Conservation (phyloP, 2,329 filamentous ascomycete genomes). For the Trichophyton benhamiae region DNA sequence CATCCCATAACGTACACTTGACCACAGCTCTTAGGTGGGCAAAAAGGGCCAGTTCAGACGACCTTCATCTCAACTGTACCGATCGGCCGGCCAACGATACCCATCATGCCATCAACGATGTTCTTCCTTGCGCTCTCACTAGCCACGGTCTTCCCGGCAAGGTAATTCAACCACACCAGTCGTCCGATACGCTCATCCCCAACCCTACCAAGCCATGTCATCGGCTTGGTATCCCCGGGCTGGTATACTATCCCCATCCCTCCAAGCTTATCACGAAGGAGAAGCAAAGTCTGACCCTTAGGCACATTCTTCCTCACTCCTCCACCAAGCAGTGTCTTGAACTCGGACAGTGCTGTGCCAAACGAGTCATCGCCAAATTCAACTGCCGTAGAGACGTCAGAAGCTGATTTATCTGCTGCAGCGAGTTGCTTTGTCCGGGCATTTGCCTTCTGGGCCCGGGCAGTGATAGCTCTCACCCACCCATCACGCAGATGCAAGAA, state of each 20-base stretch:
- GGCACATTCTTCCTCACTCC: constrained; percentile 55
- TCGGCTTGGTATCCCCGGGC: constrained; percentile 34
- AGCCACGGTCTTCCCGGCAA: constrained; percentile 75
- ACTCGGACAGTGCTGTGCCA: constrained; percentile 58
- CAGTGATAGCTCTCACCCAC: constrained; percentile 74
- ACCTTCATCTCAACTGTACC: constrained; percentile 78
- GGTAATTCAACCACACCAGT: constrained; percentile 78
- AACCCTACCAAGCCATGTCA: constrained; percentile 56
- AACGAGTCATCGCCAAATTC: constrained; percentile 63
- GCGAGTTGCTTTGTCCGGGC: constrained; percentile 32
- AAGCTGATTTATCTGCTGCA: constrained; percentile 27
- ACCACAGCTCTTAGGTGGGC: background rate
- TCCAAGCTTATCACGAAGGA: constrained; percentile 56
- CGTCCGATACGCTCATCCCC: constrained; percentile 67
- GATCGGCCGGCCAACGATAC: constrained; percentile 74
- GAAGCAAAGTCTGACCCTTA: constrained; percentile 64
- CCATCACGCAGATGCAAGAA: constrained; percentile 87
- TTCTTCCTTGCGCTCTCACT: constrained; percentile 69
- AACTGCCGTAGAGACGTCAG: constrained; percentile 18
- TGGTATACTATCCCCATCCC: constrained; percentile 55
- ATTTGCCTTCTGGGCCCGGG: constrained; percentile 49
- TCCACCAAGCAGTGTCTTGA: constrained; percentile 71
- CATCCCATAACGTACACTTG: background rate
- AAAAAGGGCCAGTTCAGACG: background rate
- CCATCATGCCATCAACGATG: constrained; percentile 77